These are phyloP conservation scores for Arctostaphylos glauca DNA, from an alignment of 148 eudicot species.

Conservation along the genomic window DNA sequence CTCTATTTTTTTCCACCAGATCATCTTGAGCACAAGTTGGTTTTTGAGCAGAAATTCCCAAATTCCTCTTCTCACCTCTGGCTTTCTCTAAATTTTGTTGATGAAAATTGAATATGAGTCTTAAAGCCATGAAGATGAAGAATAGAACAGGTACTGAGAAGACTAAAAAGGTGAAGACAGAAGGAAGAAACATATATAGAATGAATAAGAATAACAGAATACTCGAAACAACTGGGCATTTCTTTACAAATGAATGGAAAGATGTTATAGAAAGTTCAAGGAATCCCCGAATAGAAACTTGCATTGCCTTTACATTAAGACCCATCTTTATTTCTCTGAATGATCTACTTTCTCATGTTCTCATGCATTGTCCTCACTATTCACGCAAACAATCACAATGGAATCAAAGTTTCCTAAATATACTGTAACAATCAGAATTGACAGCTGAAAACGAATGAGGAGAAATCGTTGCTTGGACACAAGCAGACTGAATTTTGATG, in stretches of 20 bases:
- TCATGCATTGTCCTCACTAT: background rate
- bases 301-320: slow-evolving; percentile 50
- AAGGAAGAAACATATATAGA: slow-evolving; percentile 52
- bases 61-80: slow-evolving; percentile 20
- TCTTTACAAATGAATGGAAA: slow-evolving; percentile 34
- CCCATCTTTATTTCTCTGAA: slow-evolving; percentile 38
- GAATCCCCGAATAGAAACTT: slow-evolving; percentile 34
- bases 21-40: background rate
- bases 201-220: slow-evolving; percentile 39
- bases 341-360: background rate
- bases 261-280: slow-evolving; percentile 31
- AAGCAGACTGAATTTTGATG: background rate
- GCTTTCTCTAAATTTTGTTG: slow-evolving; percentile 13
- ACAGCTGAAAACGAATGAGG: background rate
- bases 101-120: slow-evolving; percentile 17
- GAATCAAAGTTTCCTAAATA: background rate
- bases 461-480: background rate
- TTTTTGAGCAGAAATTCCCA: slow-evolving; percentile 17
- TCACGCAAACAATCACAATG: background rate
- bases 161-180: slow-evolving; percentile 45
- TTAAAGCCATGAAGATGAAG: slow-evolving; percentile 34
- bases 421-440: background rate
- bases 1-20: background rate
- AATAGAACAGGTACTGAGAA: slow-evolving; percentile 46
- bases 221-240: slow-evolving; percentile 43